phyloP scores from a whole-genome alignment of 306 rosid genomes.

The Sicyos edulis region DNA sequence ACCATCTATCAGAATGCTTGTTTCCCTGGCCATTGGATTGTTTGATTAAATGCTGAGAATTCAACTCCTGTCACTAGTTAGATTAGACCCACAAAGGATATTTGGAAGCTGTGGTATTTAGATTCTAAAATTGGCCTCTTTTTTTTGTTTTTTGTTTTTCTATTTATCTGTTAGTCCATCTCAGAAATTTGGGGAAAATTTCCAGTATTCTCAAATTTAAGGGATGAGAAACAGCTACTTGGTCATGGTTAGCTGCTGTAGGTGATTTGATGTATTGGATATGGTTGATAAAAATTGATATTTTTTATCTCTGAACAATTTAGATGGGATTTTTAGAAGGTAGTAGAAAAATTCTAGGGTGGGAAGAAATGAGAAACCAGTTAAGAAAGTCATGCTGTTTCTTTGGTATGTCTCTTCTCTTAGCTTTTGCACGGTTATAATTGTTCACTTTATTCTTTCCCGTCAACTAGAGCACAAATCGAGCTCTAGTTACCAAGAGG shows the following conservation, averaged over 20 bases:
- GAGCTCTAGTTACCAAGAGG: too few relatives aligned
- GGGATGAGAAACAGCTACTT: constrained; percentile 7
- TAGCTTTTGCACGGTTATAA: not conserved
- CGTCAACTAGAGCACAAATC: too few relatives aligned
- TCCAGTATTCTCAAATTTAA: not conserved
- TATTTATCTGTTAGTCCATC: not conserved
- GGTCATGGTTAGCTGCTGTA: not conserved
- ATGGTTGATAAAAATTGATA: too few relatives aligned
- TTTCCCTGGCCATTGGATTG: not conserved
- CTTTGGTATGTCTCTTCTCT: not conserved
- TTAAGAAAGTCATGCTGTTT: not conserved
- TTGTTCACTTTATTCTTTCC: not conserved
- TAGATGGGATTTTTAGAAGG: not conserved
- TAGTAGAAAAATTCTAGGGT: not conserved
- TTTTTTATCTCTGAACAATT: not conserved
- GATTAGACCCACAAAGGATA: not conserved
- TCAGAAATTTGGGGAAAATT: not conserved
- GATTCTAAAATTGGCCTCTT: not conserved
- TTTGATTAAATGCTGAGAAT: not conserved
- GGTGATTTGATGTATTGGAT: too few relatives aligned
- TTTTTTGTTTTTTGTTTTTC: not conserved
- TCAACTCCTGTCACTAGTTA: not conserved
- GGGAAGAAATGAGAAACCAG: not conserved
- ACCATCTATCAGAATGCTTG: not conserved
- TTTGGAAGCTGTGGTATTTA: not conserved